Conservation (phyloP, 179 eudicot species). For the Pouteria campechiana region DNA sequence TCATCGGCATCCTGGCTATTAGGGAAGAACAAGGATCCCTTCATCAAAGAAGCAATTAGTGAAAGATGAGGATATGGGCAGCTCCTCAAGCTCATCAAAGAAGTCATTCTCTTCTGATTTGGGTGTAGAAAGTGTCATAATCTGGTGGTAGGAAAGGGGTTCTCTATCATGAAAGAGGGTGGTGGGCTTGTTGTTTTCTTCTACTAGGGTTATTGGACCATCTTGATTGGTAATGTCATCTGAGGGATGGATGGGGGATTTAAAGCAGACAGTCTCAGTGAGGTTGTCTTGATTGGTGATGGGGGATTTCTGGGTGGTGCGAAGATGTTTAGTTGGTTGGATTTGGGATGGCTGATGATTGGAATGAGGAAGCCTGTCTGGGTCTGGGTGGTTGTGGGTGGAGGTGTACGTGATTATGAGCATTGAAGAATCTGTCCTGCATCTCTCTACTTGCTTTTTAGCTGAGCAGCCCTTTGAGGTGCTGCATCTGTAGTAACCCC, state of each 20-base stretch:
- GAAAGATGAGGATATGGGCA: slow-evolving; percentile 33
- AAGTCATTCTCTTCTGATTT: slow-evolving; percentile 49
- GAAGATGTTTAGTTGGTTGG: slow-evolving; percentile 4
- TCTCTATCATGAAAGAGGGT: slow-evolving; percentile 10
- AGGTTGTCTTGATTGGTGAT: slow-evolving; percentile 4
- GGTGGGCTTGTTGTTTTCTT: no score
- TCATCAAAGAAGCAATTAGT: slow-evolving; percentile 37
- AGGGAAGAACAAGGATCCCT: slow-evolving; percentile 18
- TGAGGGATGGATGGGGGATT: no score
- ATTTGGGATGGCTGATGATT: background rate
- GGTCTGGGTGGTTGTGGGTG: slow-evolving; percentile 48
- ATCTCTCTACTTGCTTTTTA: slow-evolving; percentile 34
- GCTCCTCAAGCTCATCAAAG: slow-evolving; percentile 57
- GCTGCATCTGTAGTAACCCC: slow-evolving; percentile 46
- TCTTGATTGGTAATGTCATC: no score
- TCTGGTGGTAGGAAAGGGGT: slow-evolving; percentile 13
- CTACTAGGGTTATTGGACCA: no score
- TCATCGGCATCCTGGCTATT: background rate
- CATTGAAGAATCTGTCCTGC: slow-evolving; percentile 32
- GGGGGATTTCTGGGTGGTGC: slow-evolving; percentile 11
- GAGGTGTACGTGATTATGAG: slow-evolving; percentile 52
- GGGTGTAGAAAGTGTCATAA: slow-evolving; percentile 12
- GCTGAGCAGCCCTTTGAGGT: slow-evolving; percentile 33
- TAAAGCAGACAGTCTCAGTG: no score
- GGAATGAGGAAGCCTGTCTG: slow-evolving; percentile 5